A percentile compares a stretch with the other conserved stretches of the same genome.
These are phyloP conservation scores for Suillus weaverae DNA, from an alignment of 768 basidiomycete species.

Conservation along the genomic window DNA sequence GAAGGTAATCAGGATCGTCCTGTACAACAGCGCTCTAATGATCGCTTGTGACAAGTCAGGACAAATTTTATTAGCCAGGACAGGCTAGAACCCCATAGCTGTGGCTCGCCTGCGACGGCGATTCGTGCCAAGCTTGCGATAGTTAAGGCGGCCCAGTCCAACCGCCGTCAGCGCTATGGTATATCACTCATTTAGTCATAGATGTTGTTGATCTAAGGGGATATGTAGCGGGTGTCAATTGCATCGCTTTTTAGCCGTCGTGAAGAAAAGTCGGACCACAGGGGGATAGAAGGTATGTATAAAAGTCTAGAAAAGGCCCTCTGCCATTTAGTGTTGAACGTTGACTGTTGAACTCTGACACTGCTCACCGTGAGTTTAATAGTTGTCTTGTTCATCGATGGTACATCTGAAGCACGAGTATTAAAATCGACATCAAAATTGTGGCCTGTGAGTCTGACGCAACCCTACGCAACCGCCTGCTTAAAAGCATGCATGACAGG, in stretches of 20 bases:
- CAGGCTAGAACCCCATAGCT: background rate
- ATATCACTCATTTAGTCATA: background rate
- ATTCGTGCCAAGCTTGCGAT: background rate
- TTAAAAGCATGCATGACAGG: background rate
- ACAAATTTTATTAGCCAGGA: background rate
- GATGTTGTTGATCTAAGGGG: background rate
- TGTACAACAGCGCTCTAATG: background rate
- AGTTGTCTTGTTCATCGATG: background rate
- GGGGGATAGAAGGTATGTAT: background rate
- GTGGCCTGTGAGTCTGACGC: background rate
- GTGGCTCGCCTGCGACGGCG: background rate
- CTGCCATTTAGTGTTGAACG: background rate
- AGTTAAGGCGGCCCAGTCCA: background rate
- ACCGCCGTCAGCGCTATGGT: background rate
- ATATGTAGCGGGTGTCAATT: background rate
- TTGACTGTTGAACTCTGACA: background rate
- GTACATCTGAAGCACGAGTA: background rate
- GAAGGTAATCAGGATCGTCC: background rate
- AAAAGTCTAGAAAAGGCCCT: background rate
- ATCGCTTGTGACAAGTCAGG: background rate
- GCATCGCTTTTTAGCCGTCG: background rate
- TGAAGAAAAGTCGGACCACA: background rate
- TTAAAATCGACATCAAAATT: background rate
- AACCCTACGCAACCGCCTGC: background rate
- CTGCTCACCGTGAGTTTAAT: background rate